A percentile compares a stretch with the other conserved stretches of the same genome.
Conservation (phyloP, 805 yeast genomes). For the Pichia manshurica region DNA sequence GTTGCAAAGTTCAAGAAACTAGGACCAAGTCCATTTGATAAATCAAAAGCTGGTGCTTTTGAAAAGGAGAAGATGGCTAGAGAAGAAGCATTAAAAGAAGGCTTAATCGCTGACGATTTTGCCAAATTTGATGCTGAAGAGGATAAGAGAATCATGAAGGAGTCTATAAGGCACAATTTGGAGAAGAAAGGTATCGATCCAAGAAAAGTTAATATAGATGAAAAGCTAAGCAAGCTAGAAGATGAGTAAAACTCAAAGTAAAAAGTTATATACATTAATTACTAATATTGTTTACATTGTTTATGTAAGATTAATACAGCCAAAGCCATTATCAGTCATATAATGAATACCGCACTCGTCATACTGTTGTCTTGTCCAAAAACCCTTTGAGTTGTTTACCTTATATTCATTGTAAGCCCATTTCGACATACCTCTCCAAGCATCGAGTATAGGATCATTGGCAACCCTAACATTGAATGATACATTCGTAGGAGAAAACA, state of each 20-base stretch:
- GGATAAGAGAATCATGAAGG: slow-evolving; percentile 67
- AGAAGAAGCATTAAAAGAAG: slow-evolving; percentile 70
- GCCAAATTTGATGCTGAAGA: slow-evolving; percentile 73
- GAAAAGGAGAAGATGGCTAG: slow-evolving; percentile 82
- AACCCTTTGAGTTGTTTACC: slow-evolving; percentile 32
- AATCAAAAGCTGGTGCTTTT: slow-evolving; percentile 78
- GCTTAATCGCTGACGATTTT: slow-evolving; percentile 80
- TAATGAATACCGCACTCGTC: slow-evolving; percentile 88
- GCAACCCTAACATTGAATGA: slow-evolving; percentile 60
- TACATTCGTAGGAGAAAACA: slow-evolving; percentile 64
- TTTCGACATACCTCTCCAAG: slow-evolving; percentile 92
- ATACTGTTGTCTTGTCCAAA: slow-evolving; percentile 58
- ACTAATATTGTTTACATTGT: not conserved
- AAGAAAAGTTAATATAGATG: slow-evolving; percentile 32
- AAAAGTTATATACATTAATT: too few relatives aligned
- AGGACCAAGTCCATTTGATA: slow-evolving; percentile 80
- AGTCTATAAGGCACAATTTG: slow-evolving; percentile 57
- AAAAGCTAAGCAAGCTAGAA: slow-evolving; percentile 19
- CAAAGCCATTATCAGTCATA: slow-evolving; percentile 77
- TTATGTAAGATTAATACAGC: slow-evolving; percentile 33
- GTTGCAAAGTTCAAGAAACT: slow-evolving; percentile 95
- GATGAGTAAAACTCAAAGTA: not conserved
- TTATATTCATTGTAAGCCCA: slow-evolving; percentile 53
- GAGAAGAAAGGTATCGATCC: slow-evolving; percentile 73
- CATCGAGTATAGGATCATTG: slow-evolving; percentile 62